Base-by-base conservation (phyloP, 331 rosid genomes). In the Malus hybrid region DNA sequence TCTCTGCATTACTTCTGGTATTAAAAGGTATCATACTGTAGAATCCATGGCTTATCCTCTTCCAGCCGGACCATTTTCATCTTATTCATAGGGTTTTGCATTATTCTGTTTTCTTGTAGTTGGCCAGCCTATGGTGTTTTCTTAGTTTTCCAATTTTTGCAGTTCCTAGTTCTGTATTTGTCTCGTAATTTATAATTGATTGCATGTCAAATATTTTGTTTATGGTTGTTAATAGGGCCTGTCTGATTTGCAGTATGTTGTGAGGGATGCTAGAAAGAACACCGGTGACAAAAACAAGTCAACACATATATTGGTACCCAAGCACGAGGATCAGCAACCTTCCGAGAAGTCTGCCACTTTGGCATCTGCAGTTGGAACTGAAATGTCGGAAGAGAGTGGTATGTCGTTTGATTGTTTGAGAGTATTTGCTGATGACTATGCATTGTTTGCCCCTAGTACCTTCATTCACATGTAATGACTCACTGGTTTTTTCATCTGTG, bases 231-330 rank as follows among this genome's bases (percentile, higher is more conserved):
- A 39, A 67, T 33, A 79, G 11, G 70, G 78, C 55, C 60, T 82
- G 82, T 65, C 63, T 75, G 29, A 50, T 65, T 70, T 77, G 77
- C 93, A 91, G 98, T 91, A 93, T 84, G 87, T 93, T 81, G 85
- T 86, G 77, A 89, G 85, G 88, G 90, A 91, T 74, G 84, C 78
- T 76, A 79, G 76, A 42, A 93, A 85, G 82, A 82, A 63, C 73
- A 68, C 78, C 20, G 66, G 71, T 66, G 85, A 85, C 20, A 88
- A 78, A 75, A 91, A 78, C 78, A 91, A 84, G 88, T 82, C 97
- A 77, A 75, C 83, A 65, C 84, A 85, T 74, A 61, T 65, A 77
- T 80, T 84, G 52, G 78, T 88, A 26, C 74, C 92, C 32, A 86
- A 84, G 82, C 89, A 69, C 58, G 84, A 88, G 29, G 87, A 84